A percentile compares a stretch with the other conserved stretches of the same genome.
Conservation (phyloP, 768 basidiomycete genomes). For the Boletus reticuloceps region DNA sequence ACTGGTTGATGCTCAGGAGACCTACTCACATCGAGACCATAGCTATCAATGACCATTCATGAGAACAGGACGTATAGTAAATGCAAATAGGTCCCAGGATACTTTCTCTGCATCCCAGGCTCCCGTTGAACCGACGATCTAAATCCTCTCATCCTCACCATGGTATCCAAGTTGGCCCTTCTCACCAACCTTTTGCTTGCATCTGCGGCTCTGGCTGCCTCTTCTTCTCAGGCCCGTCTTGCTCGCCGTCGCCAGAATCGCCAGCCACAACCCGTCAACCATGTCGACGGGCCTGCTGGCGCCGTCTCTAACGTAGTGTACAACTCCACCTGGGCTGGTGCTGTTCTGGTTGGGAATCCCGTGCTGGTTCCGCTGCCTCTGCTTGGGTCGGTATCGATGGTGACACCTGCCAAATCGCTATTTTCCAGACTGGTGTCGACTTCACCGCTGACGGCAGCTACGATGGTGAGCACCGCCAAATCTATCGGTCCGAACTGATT, state of each 20-base stretch:
- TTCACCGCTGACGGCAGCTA: constrained; percentile 6
- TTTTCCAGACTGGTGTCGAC: too few relatives aligned
- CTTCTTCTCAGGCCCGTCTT: constrained; percentile 16
- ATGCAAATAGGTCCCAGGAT: too few relatives aligned
- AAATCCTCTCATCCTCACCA: background rate
- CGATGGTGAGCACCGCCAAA: constrained; percentile 4
- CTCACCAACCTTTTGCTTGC: constrained; percentile 18
- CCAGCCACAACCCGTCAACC: constrained; percentile 9
- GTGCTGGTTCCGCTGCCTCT: background rate
- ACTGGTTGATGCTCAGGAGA: too few relatives aligned
- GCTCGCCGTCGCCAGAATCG: constrained; percentile 12
- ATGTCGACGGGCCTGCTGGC: background rate
- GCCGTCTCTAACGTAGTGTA: constrained; percentile 9
- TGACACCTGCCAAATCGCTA: too few relatives aligned
- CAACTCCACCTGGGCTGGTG: constrained; percentile 20
- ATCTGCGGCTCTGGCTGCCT: constrained; percentile 13
- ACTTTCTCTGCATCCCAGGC: background rate
- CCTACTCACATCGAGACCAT: too few relatives aligned
- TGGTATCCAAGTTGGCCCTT: constrained; percentile 18
- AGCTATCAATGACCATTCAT: too few relatives aligned
- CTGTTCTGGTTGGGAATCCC: constrained; percentile 4
- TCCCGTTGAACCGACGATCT: background rate
- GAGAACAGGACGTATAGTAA: too few relatives aligned
- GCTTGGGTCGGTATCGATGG: too few relatives aligned
- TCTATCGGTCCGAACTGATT: background rate